phyloP scores from a whole-genome alignment of 306 rosid genomes.

The Quercus glauca region DNA sequence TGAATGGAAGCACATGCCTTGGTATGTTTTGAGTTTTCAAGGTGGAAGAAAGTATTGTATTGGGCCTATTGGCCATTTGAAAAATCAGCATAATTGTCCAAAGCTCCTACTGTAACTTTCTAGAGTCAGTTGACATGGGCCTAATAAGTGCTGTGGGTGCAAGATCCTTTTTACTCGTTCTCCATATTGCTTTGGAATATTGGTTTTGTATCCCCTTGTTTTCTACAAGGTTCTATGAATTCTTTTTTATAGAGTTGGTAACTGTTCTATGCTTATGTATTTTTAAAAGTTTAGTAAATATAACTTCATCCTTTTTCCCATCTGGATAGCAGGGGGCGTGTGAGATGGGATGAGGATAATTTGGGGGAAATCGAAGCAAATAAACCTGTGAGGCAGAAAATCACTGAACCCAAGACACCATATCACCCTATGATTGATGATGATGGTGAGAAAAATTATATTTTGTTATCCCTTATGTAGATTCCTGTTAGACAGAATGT shows the following conservation, averaged over 20 bases:
- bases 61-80: background rate
- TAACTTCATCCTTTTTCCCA: constrained; percentile 18
- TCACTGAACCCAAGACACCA: constrained; percentile 98
- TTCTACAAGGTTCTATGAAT: background rate
- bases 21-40: background rate
- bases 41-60: background rate
- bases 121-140: background rate
- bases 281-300: constrained; percentile 5
- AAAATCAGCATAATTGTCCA: background rate
- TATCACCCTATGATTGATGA: constrained; percentile 94
- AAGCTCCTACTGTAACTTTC: background rate
- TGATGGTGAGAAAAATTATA: constrained; percentile 47
- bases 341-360: constrained; percentile 90
- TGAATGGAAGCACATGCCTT: background rate
- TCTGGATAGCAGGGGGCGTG: constrained; percentile 54
- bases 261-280: background rate
- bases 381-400: constrained; percentile 98
- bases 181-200: background rate
- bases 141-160: background rate
- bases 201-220: background rate
- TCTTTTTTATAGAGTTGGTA: background rate
- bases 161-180: background rate
- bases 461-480: constrained; percentile 4
- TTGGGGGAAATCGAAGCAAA: constrained; percentile 89
- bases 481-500: constrained; percentile 18